phyloP scores from a whole-genome alignment of 805 yeast genomes.

The Spathaspora girioi region DNA sequence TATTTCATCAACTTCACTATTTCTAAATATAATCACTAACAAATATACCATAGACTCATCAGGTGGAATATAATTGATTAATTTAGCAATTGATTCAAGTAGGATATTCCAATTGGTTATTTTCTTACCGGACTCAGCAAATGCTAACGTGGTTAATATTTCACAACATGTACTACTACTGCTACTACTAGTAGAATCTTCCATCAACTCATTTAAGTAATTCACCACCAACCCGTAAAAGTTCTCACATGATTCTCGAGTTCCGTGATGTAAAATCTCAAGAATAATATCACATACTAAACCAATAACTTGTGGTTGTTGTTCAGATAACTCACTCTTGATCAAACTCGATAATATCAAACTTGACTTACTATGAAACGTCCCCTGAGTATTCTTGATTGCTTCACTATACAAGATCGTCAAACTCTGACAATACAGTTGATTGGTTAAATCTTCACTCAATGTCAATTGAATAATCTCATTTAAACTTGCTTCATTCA shows the following conservation, averaged over 20 bases:
- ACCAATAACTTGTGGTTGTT: conserved; percentile 27
- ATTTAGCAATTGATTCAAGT: conserved; percentile 14
- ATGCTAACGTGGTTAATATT: conserved; percentile 31
- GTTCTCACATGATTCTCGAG: conserved; percentile 42
- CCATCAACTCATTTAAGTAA: conserved; percentile 13
- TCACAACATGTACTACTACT: too few relatives aligned
- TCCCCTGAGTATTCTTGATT: conserved; percentile 63
- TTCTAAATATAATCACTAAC: conserved; percentile 50
- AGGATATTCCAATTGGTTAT: conserved; percentile 49
- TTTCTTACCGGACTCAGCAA: conserved; percentile 70
- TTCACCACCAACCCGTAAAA: conserved; percentile 35
- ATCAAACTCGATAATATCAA: conserved; percentile 45
- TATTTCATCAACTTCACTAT: conserved; percentile 41
- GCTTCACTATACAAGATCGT: conserved; percentile 67
- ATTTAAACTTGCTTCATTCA: conserved; percentile 45
- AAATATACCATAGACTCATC: conserved; percentile 36
- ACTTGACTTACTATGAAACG: conserved; percentile 70
- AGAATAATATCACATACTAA: conserved; percentile 59
- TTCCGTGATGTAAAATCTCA: conserved; percentile 51
- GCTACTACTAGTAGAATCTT: not conserved
- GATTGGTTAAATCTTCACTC: conserved; percentile 26
- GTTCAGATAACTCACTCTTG: conserved; percentile 24
- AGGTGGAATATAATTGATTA: conserved; percentile 10
- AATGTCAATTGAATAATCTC: conserved; percentile 44
- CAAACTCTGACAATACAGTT: conserved; percentile 55